These are phyloP conservation scores for Lasiosphaeria miniovina DNA, from an alignment of 495 filamentous ascomycete genomes.

Conservation along the genomic window DNA sequence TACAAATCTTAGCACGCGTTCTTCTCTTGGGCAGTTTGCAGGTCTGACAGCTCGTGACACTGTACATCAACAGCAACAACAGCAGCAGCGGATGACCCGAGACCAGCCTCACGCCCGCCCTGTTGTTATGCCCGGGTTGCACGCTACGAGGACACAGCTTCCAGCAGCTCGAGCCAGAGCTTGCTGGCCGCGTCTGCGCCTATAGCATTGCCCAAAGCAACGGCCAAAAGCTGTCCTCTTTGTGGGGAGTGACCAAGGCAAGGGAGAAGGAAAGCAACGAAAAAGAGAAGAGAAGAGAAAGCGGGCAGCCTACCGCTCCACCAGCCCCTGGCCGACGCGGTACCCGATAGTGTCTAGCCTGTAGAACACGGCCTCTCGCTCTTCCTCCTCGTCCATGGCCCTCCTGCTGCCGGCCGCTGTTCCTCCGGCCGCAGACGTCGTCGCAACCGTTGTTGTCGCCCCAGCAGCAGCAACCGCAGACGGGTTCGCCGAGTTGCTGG, in stretches of 20 bases:
- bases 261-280: not conserved
- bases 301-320: conserved; percentile 67
- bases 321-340: conserved; percentile 86
- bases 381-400: conserved; percentile 65
- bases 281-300: not conserved
- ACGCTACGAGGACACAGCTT: too few species aligned
- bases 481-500: not conserved
- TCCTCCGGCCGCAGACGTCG: conserved; percentile 2
- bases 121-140: too few species aligned
- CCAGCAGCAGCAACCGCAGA: not conserved
- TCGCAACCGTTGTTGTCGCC: not conserved
- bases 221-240: too few species aligned
- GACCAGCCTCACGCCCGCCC: too few species aligned
- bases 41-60: too few species aligned
- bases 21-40: too few species aligned
- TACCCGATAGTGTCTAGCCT: conserved; percentile 85
- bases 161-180: too few species aligned
- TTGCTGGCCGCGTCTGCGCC: too few species aligned
- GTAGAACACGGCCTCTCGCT: conserved; percentile 77
- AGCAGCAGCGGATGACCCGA: too few species aligned
- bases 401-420: conserved; percentile 4
- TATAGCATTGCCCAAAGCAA: too few species aligned
- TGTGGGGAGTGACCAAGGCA: too few species aligned
- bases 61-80: too few species aligned
- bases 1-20: conserved; percentile 27